phyloP scores from a whole-genome alignment of 345 rosid genomes.

The Xanthoceras sorbifolium region DNA sequence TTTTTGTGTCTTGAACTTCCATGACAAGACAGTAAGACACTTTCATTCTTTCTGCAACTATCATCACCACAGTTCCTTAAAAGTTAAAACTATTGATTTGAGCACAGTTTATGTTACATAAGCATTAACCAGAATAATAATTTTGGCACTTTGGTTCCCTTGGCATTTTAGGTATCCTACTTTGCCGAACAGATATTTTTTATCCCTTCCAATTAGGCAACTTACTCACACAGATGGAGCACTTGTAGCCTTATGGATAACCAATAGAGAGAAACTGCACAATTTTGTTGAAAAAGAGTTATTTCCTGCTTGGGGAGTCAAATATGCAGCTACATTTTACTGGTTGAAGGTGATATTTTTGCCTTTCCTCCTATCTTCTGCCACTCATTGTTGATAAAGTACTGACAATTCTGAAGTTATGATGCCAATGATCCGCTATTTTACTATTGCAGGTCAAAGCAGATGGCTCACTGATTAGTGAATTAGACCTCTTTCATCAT shows the following conservation, averaged over 20 bases:
- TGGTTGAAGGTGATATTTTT: slow-evolving; percentile 74
- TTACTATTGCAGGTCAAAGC: slow-evolving; percentile 64
- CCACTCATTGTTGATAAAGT: slow-evolving; percentile 14
- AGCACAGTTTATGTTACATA: not conserved
- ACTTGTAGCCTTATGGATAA: slow-evolving; percentile 90
- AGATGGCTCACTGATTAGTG: slow-evolving; percentile 74
- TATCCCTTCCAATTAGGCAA: slow-evolving; percentile 78
- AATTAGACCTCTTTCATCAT: slow-evolving; percentile 84
- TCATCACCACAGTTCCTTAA: not conserved
- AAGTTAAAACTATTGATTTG: not conserved
- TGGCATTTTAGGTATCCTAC: slow-evolving; percentile 68
- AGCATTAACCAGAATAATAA: not conserved
- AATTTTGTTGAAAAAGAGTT: slow-evolving; percentile 73
- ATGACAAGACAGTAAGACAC: not conserved
- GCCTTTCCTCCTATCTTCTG: not conserved
- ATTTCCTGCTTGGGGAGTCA: slow-evolving; percentile 78
- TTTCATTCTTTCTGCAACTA: not conserved
- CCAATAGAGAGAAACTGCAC: slow-evolving; percentile 81
- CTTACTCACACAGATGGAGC: slow-evolving; percentile 75
- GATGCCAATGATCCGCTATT: slow-evolving; percentile 16
- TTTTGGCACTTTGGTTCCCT: slow-evolving; percentile 11
- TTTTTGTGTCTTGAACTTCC: not conserved
- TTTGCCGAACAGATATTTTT: slow-evolving; percentile 75
- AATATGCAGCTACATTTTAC: slow-evolving; percentile 51
- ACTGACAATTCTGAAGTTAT: slow-evolving; percentile 16